Evolutionary conservation across 768 basidiomycete species (phyloP), one percentile per base, ranked within the genome.

Genomic region (Udeniomyces megalosporus): DNA sequence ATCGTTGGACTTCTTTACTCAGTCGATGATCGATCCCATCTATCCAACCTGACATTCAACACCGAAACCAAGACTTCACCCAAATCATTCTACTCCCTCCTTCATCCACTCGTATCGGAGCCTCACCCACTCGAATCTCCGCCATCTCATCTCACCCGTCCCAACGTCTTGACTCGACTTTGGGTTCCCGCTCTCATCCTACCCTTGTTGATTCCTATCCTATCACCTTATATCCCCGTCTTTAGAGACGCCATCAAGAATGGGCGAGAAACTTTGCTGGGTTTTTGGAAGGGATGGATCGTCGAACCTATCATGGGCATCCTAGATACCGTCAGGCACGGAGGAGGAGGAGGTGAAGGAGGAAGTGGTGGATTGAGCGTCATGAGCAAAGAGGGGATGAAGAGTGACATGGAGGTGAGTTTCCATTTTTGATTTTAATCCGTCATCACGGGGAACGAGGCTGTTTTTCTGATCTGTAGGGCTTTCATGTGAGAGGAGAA

Each of bases 181-280:
- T 96, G 93, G 92, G 90, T 91, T 0, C 82, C 80, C 31, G 73
- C 91, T 10, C 73, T 96, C 26, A 70, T 93, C 35, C 72, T 88
- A 20, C 90, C 92, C 0, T 83, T 88, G 0, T 70, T 86, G 2
- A 68, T 78, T 77, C 14, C 68, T 79, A 32, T 76, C 78, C 12
- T 72, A 74, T 26, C 70, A 80, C 8, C 85, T 84, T 67, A 75
- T 78, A 5, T 84, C 84, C 5, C 80, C 83, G 29, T 80, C 35
- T 68, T 91, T 54, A 60, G 74, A 7, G 78, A 82, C 47, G 74
- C 85, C 55, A 78, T 78, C 3, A 63, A 65, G n/a, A 84, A 87
- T 65, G 78, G 81, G 0, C 70, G 77, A 38, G 81, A 84, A 68
- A 91, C 90, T 0, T 68, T 80, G 7, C 75, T 76, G 26, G 84